Conservation (phyloP, 345 rosid genomes). For the Lumnitzera littorea region DNA sequence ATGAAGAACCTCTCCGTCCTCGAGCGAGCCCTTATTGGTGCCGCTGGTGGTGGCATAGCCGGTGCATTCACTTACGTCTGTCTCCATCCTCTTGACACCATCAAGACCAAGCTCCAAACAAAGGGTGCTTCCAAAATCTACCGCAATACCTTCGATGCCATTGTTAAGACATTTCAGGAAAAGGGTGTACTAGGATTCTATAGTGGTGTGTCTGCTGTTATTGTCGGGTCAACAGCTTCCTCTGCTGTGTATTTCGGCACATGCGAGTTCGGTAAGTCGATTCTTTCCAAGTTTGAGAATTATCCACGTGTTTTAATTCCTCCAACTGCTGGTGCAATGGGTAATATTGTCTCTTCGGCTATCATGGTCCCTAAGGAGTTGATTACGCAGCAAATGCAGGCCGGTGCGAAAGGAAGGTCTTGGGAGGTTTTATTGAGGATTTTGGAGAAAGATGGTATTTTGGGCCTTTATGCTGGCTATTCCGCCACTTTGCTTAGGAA, state of each 20-base stretch:
- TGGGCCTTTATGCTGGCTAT: constrained; percentile 87
- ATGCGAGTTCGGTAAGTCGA: constrained; percentile 89
- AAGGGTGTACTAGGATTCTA: constrained; percentile 85
- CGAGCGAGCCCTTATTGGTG: constrained; percentile 82
- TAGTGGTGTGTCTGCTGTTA: constrained; percentile 85
- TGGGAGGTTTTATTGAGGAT: constrained; percentile 65
- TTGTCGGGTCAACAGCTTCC: constrained; percentile 83
- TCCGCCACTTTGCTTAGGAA: constrained; percentile 85
- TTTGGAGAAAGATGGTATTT: constrained; percentile 74
- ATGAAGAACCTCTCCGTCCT: constrained; percentile 61
- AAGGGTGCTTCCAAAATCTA: constrained; percentile 77
- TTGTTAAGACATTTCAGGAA: constrained; percentile 61
- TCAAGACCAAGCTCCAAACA: constrained; percentile 89
- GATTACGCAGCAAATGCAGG: constrained; percentile 90
- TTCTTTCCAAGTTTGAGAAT: constrained; percentile 48
- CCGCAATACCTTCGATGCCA: constrained; percentile 54
- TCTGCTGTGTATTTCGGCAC: constrained; percentile 91
- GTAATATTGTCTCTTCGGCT: constrained; percentile 82
- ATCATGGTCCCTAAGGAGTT: constrained; percentile 94
- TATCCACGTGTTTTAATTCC: constrained; percentile 77
- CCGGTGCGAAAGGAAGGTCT: constrained; percentile 76
- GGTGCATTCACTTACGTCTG: constrained; percentile 91
- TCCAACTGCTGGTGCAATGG: constrained; percentile 97
- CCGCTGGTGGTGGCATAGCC: constrained; percentile 81
- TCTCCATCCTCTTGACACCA: constrained; percentile 75